Evolutionary conservation across 2,329 filamentous ascomycete genomes (phyloP).

Genomic region (Rutstroemia sp.): DNA sequence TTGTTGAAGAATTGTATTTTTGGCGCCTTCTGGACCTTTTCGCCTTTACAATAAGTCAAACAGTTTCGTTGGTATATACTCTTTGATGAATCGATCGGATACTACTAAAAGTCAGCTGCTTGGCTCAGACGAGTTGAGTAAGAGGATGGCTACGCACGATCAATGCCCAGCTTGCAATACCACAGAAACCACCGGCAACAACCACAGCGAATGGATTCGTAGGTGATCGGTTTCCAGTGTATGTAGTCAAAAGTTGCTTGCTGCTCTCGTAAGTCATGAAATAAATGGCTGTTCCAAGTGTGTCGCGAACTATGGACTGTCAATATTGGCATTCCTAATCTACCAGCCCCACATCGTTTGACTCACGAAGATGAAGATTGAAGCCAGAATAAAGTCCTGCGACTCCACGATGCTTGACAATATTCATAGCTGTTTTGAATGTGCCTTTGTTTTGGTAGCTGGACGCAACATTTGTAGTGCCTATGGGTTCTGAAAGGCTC

Average conservation of each 20-base stretch:
- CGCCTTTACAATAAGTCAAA: slow-evolving; percentile 59
- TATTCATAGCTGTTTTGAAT: slow-evolving; percentile 66
- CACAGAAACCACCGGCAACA: slow-evolving; percentile 71
- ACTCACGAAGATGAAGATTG: slow-evolving; percentile 67
- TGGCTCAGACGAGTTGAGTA: background rate
- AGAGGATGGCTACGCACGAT: slow-evolving; percentile 9
- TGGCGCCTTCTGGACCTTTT: slow-evolving; percentile 54
- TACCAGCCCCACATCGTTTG: background rate
- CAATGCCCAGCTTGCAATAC: slow-evolving; percentile 71
- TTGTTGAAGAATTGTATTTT: slow-evolving; percentile 72
- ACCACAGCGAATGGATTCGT: slow-evolving; percentile 74
- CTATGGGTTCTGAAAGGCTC: slow-evolving; percentile 28
- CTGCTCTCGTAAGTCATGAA: slow-evolving; percentile 85
- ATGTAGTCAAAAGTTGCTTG: slow-evolving; percentile 73
- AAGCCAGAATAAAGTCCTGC: slow-evolving; percentile 75
- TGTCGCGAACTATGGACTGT: slow-evolving; percentile 59
- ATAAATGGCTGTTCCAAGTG: slow-evolving; percentile 75
- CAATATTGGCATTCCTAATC: background rate
- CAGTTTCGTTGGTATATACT: slow-evolving; percentile 80
- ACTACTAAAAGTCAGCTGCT: slow-evolving; percentile 11
- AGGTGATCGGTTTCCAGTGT: slow-evolving; percentile 62
- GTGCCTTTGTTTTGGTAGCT: slow-evolving; percentile 76
- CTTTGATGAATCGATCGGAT: slow-evolving; percentile 73
- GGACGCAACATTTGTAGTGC: slow-evolving; percentile 39
- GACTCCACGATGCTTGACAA: slow-evolving; percentile 67